Conservation (phyloP, 2,329 filamentous ascomycete genomes). For the Aspergillus quadrilineatus region DNA sequence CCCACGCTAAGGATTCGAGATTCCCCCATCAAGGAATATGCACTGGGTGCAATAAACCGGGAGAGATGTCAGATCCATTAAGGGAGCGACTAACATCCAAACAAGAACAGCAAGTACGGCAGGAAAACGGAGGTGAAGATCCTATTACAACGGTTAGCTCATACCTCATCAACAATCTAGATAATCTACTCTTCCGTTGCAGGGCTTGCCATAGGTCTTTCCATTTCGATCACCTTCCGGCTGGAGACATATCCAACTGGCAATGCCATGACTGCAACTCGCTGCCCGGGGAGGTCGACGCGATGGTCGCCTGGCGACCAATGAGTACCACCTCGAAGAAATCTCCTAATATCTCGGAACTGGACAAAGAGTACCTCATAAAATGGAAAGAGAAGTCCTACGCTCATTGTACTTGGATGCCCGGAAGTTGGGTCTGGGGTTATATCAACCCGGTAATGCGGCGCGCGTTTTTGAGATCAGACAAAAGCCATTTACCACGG, state of each 20-base stretch:
- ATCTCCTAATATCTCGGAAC: conserved; percentile 48
- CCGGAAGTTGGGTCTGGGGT: conserved; percentile 85
- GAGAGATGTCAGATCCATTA: conserved; percentile 72
- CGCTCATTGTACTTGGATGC: conserved; percentile 79
- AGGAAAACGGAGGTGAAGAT: conserved; percentile 76
- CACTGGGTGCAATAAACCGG: conserved; percentile 64
- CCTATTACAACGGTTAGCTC: conserved; percentile 66
- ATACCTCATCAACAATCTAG: conserved; percentile 68
- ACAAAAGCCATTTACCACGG: conserved; percentile 61
- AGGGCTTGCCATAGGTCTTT: conserved; percentile 71
- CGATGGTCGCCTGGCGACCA: conserved; percentile 87
- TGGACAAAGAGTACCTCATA: conserved; percentile 86
- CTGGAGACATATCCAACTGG: conserved; percentile 53
- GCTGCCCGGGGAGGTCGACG: conserved; percentile 65
- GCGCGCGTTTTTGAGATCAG: conserved; percentile 71
- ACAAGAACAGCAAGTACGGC: conserved; percentile 79
- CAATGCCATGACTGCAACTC: conserved; percentile 74
- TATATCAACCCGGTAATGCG: conserved; percentile 64
- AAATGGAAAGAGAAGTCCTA: conserved; percentile 85
- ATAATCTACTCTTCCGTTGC: conserved; percentile 83
- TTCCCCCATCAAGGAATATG: conserved; percentile 73
- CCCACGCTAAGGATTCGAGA: conserved; percentile 65
- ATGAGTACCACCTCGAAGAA: conserved; percentile 56
- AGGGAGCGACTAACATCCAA: conserved; percentile 68
- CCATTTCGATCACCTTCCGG: conserved; percentile 80